Conservation (phyloP, 1,284 basidiomycete genomes). For the Leccinum griseonigrum region DNA sequence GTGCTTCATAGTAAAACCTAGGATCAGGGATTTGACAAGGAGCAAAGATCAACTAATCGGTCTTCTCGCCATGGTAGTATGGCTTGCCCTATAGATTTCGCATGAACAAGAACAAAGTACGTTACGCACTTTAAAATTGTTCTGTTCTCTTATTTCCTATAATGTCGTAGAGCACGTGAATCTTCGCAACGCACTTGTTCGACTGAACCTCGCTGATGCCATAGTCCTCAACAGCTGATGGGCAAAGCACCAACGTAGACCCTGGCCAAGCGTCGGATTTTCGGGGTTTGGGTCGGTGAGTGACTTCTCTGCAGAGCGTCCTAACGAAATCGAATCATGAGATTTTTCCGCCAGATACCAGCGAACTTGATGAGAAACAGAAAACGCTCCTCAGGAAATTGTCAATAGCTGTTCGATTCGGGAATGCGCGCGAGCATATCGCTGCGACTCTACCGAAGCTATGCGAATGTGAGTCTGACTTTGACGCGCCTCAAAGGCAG, state of each 20-base stretch:
- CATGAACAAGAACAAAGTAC: background rate
- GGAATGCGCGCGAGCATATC: conserved; percentile 16
- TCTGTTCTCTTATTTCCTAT: background rate
- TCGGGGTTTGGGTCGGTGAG: background rate
- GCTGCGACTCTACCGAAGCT: conserved; percentile 8
- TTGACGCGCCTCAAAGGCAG: background rate
- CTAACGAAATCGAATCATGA: background rate
- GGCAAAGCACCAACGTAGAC: background rate
- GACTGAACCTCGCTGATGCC: background rate
- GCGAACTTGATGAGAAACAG: background rate
- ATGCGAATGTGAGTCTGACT: conserved; percentile 4
- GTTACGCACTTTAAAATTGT: background rate
- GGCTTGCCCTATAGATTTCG: conserved; percentile 12
- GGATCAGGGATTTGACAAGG: conserved; percentile 14
- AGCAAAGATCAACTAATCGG: conserved; percentile 12
- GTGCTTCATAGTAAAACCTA: conserved; percentile 9
- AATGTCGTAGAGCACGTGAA: background rate
- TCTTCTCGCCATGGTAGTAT: conserved; percentile 20
- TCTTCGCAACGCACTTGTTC: background rate
- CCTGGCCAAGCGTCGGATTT: background rate
- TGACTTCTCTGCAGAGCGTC: background rate
- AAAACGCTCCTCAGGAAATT: conserved; percentile 11
- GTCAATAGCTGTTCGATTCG: background rate
- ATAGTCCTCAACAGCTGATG: background rate
- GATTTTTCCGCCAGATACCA: conserved; percentile 2